These are phyloP conservation scores for Wallacemonas sp. DNA, from an alignment of 208 protist species.

Conservation along the genomic window DNA sequence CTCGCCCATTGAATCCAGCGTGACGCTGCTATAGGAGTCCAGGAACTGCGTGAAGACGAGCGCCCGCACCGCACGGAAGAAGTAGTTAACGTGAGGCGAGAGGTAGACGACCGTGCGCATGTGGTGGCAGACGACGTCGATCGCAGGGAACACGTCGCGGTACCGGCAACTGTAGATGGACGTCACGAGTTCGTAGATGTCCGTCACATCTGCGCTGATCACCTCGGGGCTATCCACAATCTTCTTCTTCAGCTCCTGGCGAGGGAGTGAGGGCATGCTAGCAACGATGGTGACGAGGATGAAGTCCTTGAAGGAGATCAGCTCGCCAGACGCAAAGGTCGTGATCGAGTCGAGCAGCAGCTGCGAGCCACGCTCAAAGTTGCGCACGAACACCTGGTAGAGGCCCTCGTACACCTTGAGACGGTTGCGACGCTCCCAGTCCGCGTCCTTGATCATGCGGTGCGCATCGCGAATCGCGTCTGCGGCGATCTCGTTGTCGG, in stretches of 20 bases:
- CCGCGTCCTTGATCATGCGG: constrained; percentile 96
- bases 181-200: constrained; percentile 87
- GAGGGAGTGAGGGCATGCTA: constrained; percentile 85
- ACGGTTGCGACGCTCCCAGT: constrained; percentile 99
- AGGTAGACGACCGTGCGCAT: constrained; percentile 93
- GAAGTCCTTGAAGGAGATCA: constrained; percentile 94
- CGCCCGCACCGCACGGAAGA: constrained; percentile 96
- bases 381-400: constrained; percentile 94
- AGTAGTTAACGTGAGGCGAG: constrained; percentile 94
- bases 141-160: constrained; percentile 88
- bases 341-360: constrained; percentile 96
- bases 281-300: constrained; percentile 95
- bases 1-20: constrained; percentile 94
- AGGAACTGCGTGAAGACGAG: constrained; percentile 98
- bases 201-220: constrained; percentile 89
- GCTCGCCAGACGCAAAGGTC: constrained; percentile 97
- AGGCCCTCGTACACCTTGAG: constrained; percentile 99
- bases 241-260: constrained; percentile 88
- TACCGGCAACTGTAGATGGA: constrained; percentile 97
- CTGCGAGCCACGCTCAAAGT: constrained; percentile 94
- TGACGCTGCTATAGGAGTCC: constrained; percentile 98
- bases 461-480: constrained; percentile 91
- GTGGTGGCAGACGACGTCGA: constrained; percentile 92
- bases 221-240: constrained; percentile 92
- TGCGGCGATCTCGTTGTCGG: constrained; percentile 90